Base-by-base conservation (phyloP, 2,329 filamentous ascomycete genomes). In the Helminthosporium solani region DNA sequence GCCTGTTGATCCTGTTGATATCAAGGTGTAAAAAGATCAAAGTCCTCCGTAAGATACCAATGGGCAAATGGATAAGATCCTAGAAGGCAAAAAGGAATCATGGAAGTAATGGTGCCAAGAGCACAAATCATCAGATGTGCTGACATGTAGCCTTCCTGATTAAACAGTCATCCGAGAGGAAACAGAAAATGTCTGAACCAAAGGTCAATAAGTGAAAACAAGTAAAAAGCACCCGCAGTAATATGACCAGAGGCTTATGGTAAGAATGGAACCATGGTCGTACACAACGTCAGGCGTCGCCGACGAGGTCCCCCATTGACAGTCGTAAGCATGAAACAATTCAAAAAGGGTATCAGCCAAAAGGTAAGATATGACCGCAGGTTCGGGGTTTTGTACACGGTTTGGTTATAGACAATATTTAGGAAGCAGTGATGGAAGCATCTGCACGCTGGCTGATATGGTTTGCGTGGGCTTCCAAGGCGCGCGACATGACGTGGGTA, bases 401-500 rank as follows among this genome's bases (percentile, higher is more conserved):
- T 46, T 42, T 42, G 33, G 47, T 21, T 37, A 49, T 38, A 44
- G 44, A 37, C 21, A 47, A 30, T 52, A 53, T 62, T 64, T 64
- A 68, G 54, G 60, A 56, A 33, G 56, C 45, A 28, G 47, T 50
- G 8, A 67, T 57, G 19, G 77, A 80, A 19, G 71, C 69, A 58
- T 79, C 77, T 19, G 82, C 79, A 53, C 83, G 78, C 50, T 80
- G 79, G 58, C 80, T 81, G 72, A 86, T 81, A 55, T 83, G 79
- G 49, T 76, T 73, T 28, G 83, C 83, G 67, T 86, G 83, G 27
- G 78, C 77, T 61, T 86, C 81, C 33, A 86, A 73, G 21, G 83
- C 83, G 50, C 80, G 80, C 40, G 82, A 81, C 80, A 86, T 86
- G 40, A 86, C 76, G 66, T 83, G 83, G n/a, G 82, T 85, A 35